These are phyloP conservation scores for Yamagishiella unicocca DNA, from an alignment of 139 green algal species.

Conservation along the genomic window DNA sequence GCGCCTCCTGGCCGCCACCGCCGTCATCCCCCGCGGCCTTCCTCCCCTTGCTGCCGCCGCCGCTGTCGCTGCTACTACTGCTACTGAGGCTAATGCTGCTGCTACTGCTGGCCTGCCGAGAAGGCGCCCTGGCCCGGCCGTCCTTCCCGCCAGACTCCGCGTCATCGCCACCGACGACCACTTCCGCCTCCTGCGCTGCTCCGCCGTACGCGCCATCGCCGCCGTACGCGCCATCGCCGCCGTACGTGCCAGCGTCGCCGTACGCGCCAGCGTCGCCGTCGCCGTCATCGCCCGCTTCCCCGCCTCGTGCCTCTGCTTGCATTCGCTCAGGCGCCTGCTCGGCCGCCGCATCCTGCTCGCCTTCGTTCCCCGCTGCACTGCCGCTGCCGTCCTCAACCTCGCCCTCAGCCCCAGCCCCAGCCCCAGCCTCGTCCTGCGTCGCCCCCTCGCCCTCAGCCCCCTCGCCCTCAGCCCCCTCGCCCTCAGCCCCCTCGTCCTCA, in stretches of 20 bases:
- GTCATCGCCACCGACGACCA: neutral
- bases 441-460: neutral
- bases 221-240: neutral
- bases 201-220: neutral
- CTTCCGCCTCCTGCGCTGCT: neutral
- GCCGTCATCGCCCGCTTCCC: neutral
- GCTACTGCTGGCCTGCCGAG: neutral
- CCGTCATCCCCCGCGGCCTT: neutral
- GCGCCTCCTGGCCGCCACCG: neutral
- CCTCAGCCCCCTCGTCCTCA: slow-evolving; percentile 4
- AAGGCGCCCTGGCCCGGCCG: neutral
- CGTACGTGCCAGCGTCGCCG: neutral
- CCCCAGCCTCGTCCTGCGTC: no score
- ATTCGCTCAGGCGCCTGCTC: neutral
- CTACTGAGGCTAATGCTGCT: neutral
- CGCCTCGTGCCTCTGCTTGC: neutral
- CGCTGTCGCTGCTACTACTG: neutral
- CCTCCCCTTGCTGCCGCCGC: neutral
- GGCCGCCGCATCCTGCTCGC: neutral
- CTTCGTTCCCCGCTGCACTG: neutral
- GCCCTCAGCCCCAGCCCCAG: no score
- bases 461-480: neutral
- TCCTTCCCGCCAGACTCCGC: neutral
- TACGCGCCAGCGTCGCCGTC: neutral
- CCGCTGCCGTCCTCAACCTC: neutral